Evolutionary conservation across 257 asterid species (phyloP), one percentile per base, ranked within the genome.

Genomic region (Solanum clarkiae): DNA sequence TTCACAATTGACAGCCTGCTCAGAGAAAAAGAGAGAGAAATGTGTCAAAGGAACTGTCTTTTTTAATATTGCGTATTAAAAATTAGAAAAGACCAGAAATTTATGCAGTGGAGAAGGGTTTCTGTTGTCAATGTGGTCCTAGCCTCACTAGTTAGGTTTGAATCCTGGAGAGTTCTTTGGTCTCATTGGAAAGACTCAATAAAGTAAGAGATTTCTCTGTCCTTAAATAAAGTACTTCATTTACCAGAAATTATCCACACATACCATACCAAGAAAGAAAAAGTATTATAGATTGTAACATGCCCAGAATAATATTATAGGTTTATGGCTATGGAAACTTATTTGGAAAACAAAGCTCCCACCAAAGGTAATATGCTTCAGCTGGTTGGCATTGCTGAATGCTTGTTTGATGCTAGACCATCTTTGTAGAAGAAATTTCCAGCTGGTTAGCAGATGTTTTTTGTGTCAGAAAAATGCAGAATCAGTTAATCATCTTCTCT

Each of bases 1-100:
- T 94, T 97, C 99, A 84, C 68, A 86, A 81, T 87, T 92, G 86
- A 92, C 97, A 42, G 96, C 98, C 99, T 97, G 88, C 81, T 83
- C 86, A 87, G 85, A 66, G 81, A 75, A 72, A n/a, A 80, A 84
- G 81, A 86, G 29, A 20, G 10, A 53, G 49, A 47, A 26, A 83
- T 57, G 81, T 71, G 66, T 42, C 84, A 53, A 26, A 79, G 13
- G 54, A 70, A 17, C 17, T 42, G 0, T 16, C 18, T 36, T 56
- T 6, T 55, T 14, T 55, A 17, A 42, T 42, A 42, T 10, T 53
- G 18, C 7, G 4, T 12, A 18, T 20, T 54, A 17, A 53, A n/a
- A 53, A 29, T 53, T 53, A 16, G 49, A 29, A 79, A 79, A 79
- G 63, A 26, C 49, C 65, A 53, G 49, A 47, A 79, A 26, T 53